Evolutionary conservation across 2,329 filamentous ascomycete species (phyloP).

Genomic region (Talaromyces funiculosus): DNA sequence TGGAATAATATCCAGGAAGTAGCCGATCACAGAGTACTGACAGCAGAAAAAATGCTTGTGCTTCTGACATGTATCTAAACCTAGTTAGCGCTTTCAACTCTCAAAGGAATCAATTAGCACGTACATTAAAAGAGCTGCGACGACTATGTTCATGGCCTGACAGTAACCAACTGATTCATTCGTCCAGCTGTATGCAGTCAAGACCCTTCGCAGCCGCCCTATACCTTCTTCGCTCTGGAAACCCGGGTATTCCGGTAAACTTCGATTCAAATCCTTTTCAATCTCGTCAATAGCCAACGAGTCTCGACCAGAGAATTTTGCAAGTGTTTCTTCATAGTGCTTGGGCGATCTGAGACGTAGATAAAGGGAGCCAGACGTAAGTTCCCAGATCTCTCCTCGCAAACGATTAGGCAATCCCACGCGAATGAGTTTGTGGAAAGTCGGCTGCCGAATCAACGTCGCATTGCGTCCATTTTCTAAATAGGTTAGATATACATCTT

Average conservation of each 20-base stretch:
- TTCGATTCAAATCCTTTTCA: conserved; percentile 95
- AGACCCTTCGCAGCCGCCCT: conserved; percentile 75
- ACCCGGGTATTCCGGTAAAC: conserved; percentile 91
- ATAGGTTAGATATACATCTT: not conserved
- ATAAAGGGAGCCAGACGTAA: conserved; percentile 86
- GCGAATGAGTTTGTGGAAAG: conserved; percentile 94
- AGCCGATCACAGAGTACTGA: conserved; percentile 88
- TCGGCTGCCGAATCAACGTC: conserved; percentile 88
- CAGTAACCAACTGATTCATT: conserved; percentile 96
- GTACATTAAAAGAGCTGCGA: conserved; percentile 87
- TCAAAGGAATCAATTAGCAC: conserved; percentile 18
- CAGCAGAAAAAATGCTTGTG: conserved; percentile 90
- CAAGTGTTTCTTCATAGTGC: conserved; percentile 75
- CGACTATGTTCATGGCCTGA: conserved; percentile 99
- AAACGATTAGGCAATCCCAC: conserved; percentile 91
- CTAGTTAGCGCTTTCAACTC: conserved; percentile 18
- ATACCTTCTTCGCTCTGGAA: conserved; percentile 97
- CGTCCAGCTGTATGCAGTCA: conserved; percentile 97
- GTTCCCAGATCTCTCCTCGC: conserved; percentile 91
- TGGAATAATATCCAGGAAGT: conserved; percentile 94
- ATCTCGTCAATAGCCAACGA: conserved; percentile 98
- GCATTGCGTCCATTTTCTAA: conserved; percentile 86
- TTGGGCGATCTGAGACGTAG: conserved; percentile 79
- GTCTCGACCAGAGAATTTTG: conserved; percentile 75
- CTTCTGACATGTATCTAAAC: conserved; percentile 81